Percentiles rank a stretch among this genome's conserved stretches.
Evolutionary conservation across 2,329 filamentous ascomycete genomes (phyloP).

Genomic region (Sordariomycetes sp.): DNA sequence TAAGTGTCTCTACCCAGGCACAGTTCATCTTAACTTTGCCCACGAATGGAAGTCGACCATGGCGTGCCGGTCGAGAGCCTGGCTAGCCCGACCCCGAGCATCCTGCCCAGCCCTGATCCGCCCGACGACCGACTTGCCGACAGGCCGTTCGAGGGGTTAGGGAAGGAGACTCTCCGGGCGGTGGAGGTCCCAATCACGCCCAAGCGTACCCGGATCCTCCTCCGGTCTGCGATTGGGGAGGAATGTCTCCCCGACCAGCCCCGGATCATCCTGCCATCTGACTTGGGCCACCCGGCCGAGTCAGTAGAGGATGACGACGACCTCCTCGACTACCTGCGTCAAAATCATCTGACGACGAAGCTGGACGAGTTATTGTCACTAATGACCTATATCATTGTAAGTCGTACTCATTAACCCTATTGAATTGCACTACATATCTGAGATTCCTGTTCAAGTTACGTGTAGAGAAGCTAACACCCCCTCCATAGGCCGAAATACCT

Average conservation of each 20-base stretch:
- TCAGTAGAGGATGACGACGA: background rate
- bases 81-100: background rate
- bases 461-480: no score
- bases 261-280: background rate
- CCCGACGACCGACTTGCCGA: background rate
- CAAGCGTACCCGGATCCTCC: background rate
- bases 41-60: no score
- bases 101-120: background rate
- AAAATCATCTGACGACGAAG: background rate
- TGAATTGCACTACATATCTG: no score
- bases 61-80: no score
- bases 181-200: background rate
- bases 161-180: background rate
- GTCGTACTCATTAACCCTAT: background rate
- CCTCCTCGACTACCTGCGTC: background rate
- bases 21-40: no score
- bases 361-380: background rate
- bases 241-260: background rate
- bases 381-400: conserved; percentile 4
- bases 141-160: background rate
- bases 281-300: no score
- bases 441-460: no score
- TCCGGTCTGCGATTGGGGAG: background rate
- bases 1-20: no score
- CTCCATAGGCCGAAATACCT: conserved; percentile 2